Evolutionary conservation across 1,284 basidiomycete genomes (phyloP).

Genomic region (Malassezia dermatis): DNA sequence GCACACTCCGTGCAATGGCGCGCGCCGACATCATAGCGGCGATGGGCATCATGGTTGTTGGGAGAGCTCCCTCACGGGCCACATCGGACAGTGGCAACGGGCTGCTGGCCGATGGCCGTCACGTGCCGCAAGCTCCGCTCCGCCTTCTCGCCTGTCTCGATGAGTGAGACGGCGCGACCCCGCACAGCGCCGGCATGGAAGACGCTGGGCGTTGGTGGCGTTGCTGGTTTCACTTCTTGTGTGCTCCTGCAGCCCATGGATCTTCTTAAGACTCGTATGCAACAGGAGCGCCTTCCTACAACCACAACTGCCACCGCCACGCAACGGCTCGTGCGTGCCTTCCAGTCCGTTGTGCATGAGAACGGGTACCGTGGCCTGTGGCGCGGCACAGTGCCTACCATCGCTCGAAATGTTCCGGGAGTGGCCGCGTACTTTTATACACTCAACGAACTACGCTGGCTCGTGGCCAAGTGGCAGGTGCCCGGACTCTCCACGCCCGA

Average conservation of each 20-base stretch:
- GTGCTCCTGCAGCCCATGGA: slow-evolving; percentile 44
- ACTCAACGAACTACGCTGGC: slow-evolving; percentile 32
- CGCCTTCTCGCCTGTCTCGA: neutral
- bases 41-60: slow-evolving; percentile 9
- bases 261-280: slow-evolving; percentile 44
- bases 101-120: neutral
- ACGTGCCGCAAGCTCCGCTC: neutral
- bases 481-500: slow-evolving; percentile 49
- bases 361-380: slow-evolving; percentile 35
- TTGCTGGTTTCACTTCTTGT: slow-evolving; percentile 41
- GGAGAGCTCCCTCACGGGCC: neutral
- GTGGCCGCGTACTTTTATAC: slow-evolving; percentile 47
- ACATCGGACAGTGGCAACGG: neutral
- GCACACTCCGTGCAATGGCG: slow-evolving; percentile 2
- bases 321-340: slow-evolving; percentile 8
- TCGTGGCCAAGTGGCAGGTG: slow-evolving; percentile 27
- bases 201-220: slow-evolving; percentile 38
- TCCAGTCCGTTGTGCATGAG: slow-evolving; percentile 11
- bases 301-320: neutral
- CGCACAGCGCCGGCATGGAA: slow-evolving; percentile 6
- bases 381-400: slow-evolving; percentile 42
- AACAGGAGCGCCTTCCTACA: slow-evolving; percentile 21
- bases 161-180: slow-evolving; percentile 1
- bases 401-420: slow-evolving; percentile 43
- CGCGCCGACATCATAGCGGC: slow-evolving; percentile 4